Conservation (phyloP, 1,284 basidiomycete species). For the Stygiomarasmius scandens region DNA sequence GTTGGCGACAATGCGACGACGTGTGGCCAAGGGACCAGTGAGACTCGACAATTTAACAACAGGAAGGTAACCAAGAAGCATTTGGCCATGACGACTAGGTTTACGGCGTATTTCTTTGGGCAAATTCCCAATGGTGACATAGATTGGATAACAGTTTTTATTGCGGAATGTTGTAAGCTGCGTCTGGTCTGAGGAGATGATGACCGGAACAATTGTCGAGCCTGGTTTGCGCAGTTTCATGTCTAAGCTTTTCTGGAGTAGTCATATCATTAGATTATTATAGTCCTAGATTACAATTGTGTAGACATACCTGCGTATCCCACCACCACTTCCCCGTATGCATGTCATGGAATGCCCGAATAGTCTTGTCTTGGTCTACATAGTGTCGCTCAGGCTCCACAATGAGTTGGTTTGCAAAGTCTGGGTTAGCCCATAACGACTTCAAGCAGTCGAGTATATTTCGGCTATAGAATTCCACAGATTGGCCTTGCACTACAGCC, state of each 20-base stretch:
- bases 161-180: conserved; percentile 17
- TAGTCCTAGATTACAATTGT: too few species aligned
- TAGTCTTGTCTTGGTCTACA: not conserved
- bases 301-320: conserved; percentile 21
- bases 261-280: too few species aligned
- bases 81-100: conserved; percentile 19
- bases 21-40: too few species aligned
- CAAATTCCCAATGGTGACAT: conserved; percentile 29
- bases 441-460: conserved; percentile 21
- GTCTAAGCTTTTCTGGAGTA: conserved; percentile 7
- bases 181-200: conserved; percentile 13
- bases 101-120: conserved; percentile 20
- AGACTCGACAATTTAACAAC: conserved; percentile 11
- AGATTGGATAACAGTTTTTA: conserved; percentile 21
- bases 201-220: conserved; percentile 13
- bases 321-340: conserved; percentile 25
- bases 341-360: conserved; percentile 23
- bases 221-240: not conserved
- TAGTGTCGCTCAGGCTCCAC: conserved; percentile 8
- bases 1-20: too few species aligned
- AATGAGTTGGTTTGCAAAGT: conserved; percentile 15
- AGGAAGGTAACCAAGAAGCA: conserved; percentile 27
- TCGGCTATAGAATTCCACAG: conserved; percentile 15
- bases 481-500: not conserved
- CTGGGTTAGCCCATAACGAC: conserved; percentile 20